A percentile compares a stretch with the other conserved stretches of the same genome.
Evolutionary conservation across 495 filamentous ascomycete genomes (phyloP).

Genomic region (Clavariopsis aquatica): DNA sequence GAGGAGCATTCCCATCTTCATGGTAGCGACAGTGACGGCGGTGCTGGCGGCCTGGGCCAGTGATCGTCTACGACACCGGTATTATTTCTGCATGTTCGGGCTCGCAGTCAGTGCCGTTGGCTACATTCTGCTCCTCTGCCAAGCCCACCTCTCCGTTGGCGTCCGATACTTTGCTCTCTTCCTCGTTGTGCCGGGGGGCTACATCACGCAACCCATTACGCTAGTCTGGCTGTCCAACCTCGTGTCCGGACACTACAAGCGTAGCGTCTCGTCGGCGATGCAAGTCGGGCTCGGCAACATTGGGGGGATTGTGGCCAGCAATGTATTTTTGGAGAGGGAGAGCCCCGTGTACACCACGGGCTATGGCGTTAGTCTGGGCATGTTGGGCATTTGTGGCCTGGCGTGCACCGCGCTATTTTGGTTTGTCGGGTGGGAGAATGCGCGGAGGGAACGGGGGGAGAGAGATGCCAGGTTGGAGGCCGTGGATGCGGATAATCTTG

Average conservation of each 20-base stretch:
- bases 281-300: conserved; percentile 54
- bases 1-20: conserved; percentile 45
- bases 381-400: conserved; percentile 54
- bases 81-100: conserved; percentile 43
- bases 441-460: conserved; percentile 50
- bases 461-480: conserved; percentile 57
- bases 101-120: conserved; percentile 41
- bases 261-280: conserved; percentile 51
- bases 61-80: conserved; percentile 45
- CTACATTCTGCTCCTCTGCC: conserved; percentile 44
- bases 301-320: conserved; percentile 48
- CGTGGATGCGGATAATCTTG: conserved; percentile 55
- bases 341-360: conserved; percentile 45
- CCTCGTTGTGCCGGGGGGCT: conserved; percentile 46
- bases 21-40: conserved; percentile 40
- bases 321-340: conserved; percentile 45
- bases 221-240: conserved; percentile 46
- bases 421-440: conserved; percentile 45
- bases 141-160: conserved; percentile 34
- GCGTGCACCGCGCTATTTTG: conserved; percentile 48
- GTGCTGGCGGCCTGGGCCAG: conserved; percentile 33
- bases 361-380: conserved; percentile 45
- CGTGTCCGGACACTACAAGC: conserved; percentile 44
- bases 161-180: conserved; percentile 49
- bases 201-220: conserved; percentile 46